Base-by-base conservation (phyloP, 306 rosid species). In the Dryas octopetala region DNA sequence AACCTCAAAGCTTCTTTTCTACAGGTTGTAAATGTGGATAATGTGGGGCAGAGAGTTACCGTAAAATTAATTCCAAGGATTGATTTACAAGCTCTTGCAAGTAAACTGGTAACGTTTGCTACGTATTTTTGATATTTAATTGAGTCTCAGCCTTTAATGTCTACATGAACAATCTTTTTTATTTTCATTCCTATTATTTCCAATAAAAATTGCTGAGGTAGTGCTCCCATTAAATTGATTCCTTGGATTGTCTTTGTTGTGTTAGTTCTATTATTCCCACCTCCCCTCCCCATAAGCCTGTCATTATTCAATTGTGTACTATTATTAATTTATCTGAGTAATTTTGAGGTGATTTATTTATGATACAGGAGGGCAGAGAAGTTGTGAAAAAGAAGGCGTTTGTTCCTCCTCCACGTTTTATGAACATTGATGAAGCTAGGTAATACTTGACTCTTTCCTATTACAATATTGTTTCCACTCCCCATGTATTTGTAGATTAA, bases 371-470 rank as follows among this genome's bases (percentile, higher is more conserved):
- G 84, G 96, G 97, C 74, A 89, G 94, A 83, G 99, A 96, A 84
- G 94, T 87, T 81, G 90, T 68, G 69, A 96, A 88, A 75, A 95
- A 91, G 88, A 96, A 96, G 80, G 97, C 98, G 47, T 96, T 92
- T 90, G 91, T 89, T 79, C 99, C 99, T 80, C 99, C 99, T 44
- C 97, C 99, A 43, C 97, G 99, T n/a, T 92, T 92, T 81, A 80
- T 96, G 87, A 96, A 96, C 75, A 83, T 88, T 38, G 97, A 96
- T 32, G 99, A 96, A 79, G 99, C 98, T 69, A 92, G 98, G 99
- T 96, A 84, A 59, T 54, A 6, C 55, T 52, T 19, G 67, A 69
- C 80, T 62, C 74, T 23, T 70, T 59, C 54, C 7, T 72, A 57
- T 32, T 19, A 10, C 4, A 59, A 15, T 69, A 49, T 23, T 65